Conservation (phyloP, 805 yeast species). For the Metschnikowia lunata region DNA sequence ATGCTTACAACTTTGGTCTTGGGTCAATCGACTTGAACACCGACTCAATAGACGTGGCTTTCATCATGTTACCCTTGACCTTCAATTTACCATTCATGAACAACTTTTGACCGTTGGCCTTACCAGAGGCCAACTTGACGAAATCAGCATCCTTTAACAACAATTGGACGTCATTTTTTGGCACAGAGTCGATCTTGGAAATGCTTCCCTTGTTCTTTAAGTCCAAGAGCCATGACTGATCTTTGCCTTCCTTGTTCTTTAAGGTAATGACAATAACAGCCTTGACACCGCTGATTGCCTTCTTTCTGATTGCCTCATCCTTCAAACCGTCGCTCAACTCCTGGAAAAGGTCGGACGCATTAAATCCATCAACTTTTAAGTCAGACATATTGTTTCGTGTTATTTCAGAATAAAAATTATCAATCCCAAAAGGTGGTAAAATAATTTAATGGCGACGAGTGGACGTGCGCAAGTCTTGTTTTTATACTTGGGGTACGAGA, state of each 20-base stretch:
- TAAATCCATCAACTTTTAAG: slow-evolving; percentile 36
- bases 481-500: slow-evolving; percentile 4
- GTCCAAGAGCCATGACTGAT: slow-evolving; percentile 21
- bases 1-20: slow-evolving; percentile 36
- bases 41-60: slow-evolving; percentile 73
- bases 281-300: slow-evolving; percentile 47
- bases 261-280: slow-evolving; percentile 59
- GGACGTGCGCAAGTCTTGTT: not conserved
- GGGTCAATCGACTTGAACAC: slow-evolving; percentile 53
- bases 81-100: slow-evolving; percentile 82
- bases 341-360: slow-evolving; percentile 40
- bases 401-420: not conserved
- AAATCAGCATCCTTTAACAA: slow-evolving; percentile 64
- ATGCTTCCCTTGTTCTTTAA: slow-evolving; percentile 18
- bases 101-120: slow-evolving; percentile 79
- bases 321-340: slow-evolving; percentile 36
- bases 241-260: slow-evolving; percentile 22
- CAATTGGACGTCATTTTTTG: slow-evolving; percentile 60
- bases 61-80: slow-evolving; percentile 87
- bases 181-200: slow-evolving; percentile 14
- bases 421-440: no score
- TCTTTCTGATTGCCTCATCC: slow-evolving; percentile 31
- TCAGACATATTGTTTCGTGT: slow-evolving; percentile 19
- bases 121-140: slow-evolving; percentile 66
- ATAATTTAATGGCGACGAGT: no score